Base-by-base conservation (phyloP, 306 rosid species). In the Fragaria nilgerrensis region DNA sequence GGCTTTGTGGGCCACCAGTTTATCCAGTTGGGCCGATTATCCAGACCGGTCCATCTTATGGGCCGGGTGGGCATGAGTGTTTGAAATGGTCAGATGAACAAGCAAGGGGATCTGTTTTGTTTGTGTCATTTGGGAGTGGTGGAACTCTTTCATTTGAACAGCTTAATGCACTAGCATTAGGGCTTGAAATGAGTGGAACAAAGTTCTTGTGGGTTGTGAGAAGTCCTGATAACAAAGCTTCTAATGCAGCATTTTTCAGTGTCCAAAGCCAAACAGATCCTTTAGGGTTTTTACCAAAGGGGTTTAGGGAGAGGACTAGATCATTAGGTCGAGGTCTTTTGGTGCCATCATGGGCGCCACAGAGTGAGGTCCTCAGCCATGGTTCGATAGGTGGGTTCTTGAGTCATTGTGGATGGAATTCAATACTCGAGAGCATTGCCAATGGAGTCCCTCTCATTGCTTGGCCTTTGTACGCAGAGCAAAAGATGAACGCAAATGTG, bases 361-460 rank as follows among this genome's bases (percentile, higher is more conserved):
- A 92, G 20, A 76, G 90, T 3, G 87, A 86, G 58, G 73, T 92
- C 0, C 74, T 92, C 20, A 75, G 85, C 37, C 97, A 92, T 49
- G 76, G 81, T 0, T 86, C 96, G 0, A 85, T 89, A 0, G 97
- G 90, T 0, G 97, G 91, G 45, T 89, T 92, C 75, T 34, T 92
- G 2, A 89, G 82, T 36, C 97, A 90, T 14, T 92, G 96, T 20
- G 97, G 96, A 1, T 92, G 97, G 97, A 92, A 92, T 58, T 92
- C 97, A 0, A 22, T 82, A 0, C 85, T 92, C 0, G 97, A 92
- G 76, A 87, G 92, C 14, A 86, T 88, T 37, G 90, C 85, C 0
- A 82, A 77, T 19, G 97, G 96, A 6, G 84, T 92, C 32, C 97
- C 96, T 3, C 62, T 90, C 2, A 70, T 92, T 32, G 92, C 88